These are phyloP conservation scores for Phyllosticta ampelicida DNA, from an alignment of 2,329 filamentous ascomycete species.

Conservation along the genomic window DNA sequence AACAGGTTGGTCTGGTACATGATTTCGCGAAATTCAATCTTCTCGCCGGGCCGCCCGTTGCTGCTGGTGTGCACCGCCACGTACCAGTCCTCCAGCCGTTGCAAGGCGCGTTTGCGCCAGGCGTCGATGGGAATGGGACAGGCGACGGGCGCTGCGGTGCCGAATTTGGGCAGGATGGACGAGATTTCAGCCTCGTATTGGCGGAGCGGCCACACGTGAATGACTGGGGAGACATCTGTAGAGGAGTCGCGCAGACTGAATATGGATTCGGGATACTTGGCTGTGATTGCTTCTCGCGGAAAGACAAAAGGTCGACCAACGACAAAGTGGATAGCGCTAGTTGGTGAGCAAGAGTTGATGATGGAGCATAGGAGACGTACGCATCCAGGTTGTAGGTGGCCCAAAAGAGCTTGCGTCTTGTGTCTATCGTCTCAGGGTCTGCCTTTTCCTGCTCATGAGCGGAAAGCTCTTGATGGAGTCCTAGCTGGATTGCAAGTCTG, in stretches of 20 bases:
- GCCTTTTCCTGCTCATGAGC: neutral
- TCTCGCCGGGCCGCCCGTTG: constrained; percentile 6
- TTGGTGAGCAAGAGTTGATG: neutral
- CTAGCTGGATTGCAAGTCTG: neutral
- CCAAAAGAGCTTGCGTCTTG: constrained; percentile 8
- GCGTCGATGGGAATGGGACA: constrained; percentile 1
- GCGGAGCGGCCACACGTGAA: constrained; percentile 3
- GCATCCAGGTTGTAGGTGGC: constrained; percentile 5
- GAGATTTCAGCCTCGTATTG: constrained; percentile 8
- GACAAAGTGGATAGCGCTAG: constrained; percentile 6
- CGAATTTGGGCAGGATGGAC: neutral
- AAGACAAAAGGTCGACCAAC: constrained; percentile 3
- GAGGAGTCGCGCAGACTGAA: neutral
- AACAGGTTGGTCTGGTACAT: constrained; percentile 10
- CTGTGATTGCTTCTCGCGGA: neutral
- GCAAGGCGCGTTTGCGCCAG: constrained; percentile 4
- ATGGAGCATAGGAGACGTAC: neutral
- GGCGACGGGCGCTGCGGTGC: neutral
- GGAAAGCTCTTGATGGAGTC: constrained; percentile 4
- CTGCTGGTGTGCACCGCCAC: constrained; percentile 3
- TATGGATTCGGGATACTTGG: constrained; percentile 5
- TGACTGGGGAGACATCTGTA: neutral
- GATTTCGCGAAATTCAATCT: constrained; percentile 8
- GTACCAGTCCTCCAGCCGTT: constrained; percentile 8
- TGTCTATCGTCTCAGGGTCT: neutral